Evolutionary conservation across 2,329 filamentous ascomycete species (phyloP), one percentile per base, ranked within the genome.

Genomic region (Colletotrichum filicis): DNA sequence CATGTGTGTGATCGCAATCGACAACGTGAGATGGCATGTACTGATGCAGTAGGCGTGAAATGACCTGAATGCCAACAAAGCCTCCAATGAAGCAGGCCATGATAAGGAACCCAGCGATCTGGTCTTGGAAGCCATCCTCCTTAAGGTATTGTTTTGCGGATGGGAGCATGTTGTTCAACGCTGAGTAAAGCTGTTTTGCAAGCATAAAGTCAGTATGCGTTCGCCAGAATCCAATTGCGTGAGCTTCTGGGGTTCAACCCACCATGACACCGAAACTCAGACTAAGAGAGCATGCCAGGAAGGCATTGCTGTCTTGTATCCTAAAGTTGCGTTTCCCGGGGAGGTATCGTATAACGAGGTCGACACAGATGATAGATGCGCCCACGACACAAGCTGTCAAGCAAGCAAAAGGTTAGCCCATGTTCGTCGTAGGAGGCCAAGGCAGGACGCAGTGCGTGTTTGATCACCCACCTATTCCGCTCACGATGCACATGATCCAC

Each of bases 191-290:
- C 95, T 98, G 78, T 5, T 65, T 12, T 24, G 52, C 24, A 16
- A 56, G 22, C 35, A 52, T 76, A 52, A 28, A 16, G 26, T 73
- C 57, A 70, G 66, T 42, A 59, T 12, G 42, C 2, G 37, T 46
- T 55, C 30, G 28, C 26, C 16, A 30, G 2, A 19, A 24, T 11
- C 37, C 9, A 26, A 35, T 5, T 14, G 56, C 7, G 58, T 19
- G 12, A 32, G 28, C 12, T 46, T 19, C 7, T 32, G 8, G 22
- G 12, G 12, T 3, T 37, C 59, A 32, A 80, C 90, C 76, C 82
- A 98, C 95, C 95, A 99, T 97, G 58, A 98, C 95, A 56, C 97
- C 96, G 77, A 98, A 98, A 81, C 95, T 98, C 75, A 99, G 84
- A 82, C 95, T 98, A 74, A 98, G 84, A 0, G 96, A 98, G 26